These are phyloP conservation scores for Medicago arabica DNA, from an alignment of 306 rosid species.

Conservation along the genomic window DNA sequence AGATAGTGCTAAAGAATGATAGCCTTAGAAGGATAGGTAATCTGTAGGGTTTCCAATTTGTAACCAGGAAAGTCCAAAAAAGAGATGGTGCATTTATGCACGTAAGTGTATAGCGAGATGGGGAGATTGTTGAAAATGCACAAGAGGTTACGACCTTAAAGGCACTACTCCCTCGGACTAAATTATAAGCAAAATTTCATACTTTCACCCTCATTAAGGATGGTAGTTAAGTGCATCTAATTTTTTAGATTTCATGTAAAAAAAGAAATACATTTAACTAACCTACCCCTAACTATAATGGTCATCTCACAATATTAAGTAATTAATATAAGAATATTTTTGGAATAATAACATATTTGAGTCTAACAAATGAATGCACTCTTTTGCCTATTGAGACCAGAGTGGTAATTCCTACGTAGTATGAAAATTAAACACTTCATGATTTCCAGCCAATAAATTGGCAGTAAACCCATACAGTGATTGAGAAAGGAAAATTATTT, in stretches of 20 bases:
- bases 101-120: not conserved
- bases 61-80: not conserved
- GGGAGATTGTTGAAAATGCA: not conserved
- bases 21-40: conserved; percentile 6
- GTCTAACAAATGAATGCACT: not conserved
- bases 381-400: not conserved
- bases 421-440: conserved; percentile 26
- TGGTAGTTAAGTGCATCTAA: not conserved
- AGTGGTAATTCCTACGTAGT: not conserved
- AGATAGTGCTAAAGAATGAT: conserved; percentile 7
- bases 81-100: not conserved
- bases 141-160: conserved; percentile 21
- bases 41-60: not conserved
- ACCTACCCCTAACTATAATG: not conserved
- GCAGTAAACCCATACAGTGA: not conserved
- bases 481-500: not conserved
- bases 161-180: not conserved
- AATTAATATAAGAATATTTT: no score
- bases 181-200: not conserved
- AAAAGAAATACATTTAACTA: not conserved
- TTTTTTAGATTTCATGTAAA: not conserved
- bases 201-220: not conserved
- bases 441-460: conserved; percentile 21
- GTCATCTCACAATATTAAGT: no score
- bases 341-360: not conserved